phyloP scores from a whole-genome alignment of 495 filamentous ascomycete species.

The Cudoniella acicularis region DNA sequence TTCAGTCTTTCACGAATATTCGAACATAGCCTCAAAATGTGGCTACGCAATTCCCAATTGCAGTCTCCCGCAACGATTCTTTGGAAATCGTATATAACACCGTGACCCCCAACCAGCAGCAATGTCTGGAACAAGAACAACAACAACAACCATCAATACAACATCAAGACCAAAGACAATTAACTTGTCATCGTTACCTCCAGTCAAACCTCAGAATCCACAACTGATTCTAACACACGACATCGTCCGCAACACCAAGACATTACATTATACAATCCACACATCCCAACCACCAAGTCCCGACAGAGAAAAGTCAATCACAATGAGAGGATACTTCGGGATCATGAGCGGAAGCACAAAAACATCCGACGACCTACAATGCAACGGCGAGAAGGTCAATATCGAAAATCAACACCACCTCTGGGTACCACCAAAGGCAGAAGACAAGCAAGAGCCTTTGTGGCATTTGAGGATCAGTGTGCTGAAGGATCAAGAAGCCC shows the following conservation, averaged over 20 bases:
- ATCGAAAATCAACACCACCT: constrained; percentile 6
- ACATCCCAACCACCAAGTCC: constrained; percentile 1
- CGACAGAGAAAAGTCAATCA: not conserved
- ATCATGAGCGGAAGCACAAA: constrained; percentile 14
- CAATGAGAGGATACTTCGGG: constrained; percentile 17
- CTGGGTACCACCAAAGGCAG: constrained; percentile 7
- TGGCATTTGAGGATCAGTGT: constrained; percentile 17
- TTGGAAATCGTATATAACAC: not conserved
- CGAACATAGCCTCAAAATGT: not conserved
- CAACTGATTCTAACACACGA: constrained; percentile 3
- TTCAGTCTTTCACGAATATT: not conserved
- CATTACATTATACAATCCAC: not conserved
- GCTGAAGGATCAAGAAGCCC: constrained; percentile 19
- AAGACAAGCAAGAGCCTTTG: constrained; percentile 6
- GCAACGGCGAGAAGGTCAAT: constrained; percentile 17
- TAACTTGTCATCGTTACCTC: not conserved
- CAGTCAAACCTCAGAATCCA: not conserved
- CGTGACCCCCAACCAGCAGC: not conserved
- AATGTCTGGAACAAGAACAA: not conserved
- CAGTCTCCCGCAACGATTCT: not conserved
- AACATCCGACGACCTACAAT: constrained; percentile 4
- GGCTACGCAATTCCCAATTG: not conserved
- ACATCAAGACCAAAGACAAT: constrained; percentile 1
- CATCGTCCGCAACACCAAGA: constrained; percentile 8
- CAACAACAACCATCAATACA: not conserved